Conservation (phyloP, 148 eudicot genomes). For the Arctostaphylos glauca region DNA sequence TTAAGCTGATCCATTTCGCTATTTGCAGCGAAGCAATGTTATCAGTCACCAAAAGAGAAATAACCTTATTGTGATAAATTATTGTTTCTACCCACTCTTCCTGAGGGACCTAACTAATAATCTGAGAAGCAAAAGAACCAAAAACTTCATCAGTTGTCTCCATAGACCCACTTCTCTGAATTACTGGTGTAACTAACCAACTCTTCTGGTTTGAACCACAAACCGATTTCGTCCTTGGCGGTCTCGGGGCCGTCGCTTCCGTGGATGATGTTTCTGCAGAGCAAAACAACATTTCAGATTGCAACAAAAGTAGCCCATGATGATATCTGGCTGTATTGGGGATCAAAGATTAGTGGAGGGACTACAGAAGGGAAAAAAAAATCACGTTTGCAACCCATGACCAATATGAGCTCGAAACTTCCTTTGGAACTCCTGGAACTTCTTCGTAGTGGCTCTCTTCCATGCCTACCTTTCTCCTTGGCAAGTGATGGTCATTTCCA, state of each 20-base stretch:
- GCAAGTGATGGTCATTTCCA: no score
- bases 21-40: background rate
- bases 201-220: conserved; percentile 98
- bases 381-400: background rate
- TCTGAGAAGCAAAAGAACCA: background rate
- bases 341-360: background rate
- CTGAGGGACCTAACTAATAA: background rate
- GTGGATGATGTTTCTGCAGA: conserved; percentile 78
- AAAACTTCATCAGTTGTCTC: conserved; percentile 45
- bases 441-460: no score
- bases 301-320: background rate
- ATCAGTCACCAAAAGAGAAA: background rate
- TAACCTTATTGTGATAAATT: conserved; percentile 9
- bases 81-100: background rate
- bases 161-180: conserved; percentile 90
- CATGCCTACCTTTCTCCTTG: no score
- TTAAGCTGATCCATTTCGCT: background rate
- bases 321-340: background rate
- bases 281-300: background rate
- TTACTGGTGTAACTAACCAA: conserved; percentile 75
- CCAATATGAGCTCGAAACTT: no score
- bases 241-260: conserved; percentile 99
- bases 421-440: no score
- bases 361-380: background rate
- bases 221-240: conserved; percentile 81